Evolutionary conservation across 2,329 filamentous ascomycete species (phyloP), one percentile per base, ranked within the genome.

Genomic region (Sarocladium oryzae): DNA sequence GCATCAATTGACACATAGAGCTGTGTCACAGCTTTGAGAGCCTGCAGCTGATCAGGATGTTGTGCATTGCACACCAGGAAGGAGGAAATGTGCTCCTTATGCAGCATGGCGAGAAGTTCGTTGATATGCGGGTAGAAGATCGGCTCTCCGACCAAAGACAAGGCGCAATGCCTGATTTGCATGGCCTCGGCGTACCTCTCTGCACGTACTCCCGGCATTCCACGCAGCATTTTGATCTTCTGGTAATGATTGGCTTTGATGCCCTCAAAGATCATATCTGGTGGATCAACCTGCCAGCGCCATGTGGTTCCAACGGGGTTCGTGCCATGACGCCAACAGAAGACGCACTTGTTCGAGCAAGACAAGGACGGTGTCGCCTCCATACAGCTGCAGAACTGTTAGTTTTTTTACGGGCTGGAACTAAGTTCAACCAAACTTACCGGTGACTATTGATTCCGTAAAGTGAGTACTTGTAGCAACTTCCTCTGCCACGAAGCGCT

Each of bases 51-150:
- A 51, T 95, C 89, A 0, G 92, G 93, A 63, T 97, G 92, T 67
- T 97, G 93, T 1, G 92, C 92, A 63, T 97, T 97, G 75, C 92
- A 97, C 53, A 99, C 93, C 0, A 97, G 75, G 72, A 97, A 99
- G 28, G 87, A 93, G 2, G 89, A 95, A 58, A 97, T 96, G 59
- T 83, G 85, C 66, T 95, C 88, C 11, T 68, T 73, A 70, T 97
- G 92, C 57, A 99, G 77, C 76, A 97, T 81, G 10, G 73, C 78
- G 1, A 95, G 75, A 62, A 97, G 91, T 63, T 91, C 86, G 68
- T 99, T 96, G 75, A 97, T 97, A 63, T 95, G 85, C 9, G 93
- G 93, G 67, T 97, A 97, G 72, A 97, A 97, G 60, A 96, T 96
- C n/a, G 92, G 92, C 68, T 99, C 92, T 58, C 93, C 92, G 20